Conservation (phyloP, 2,329 filamentous ascomycete genomes). For the Fusarium beomiforme region DNA sequence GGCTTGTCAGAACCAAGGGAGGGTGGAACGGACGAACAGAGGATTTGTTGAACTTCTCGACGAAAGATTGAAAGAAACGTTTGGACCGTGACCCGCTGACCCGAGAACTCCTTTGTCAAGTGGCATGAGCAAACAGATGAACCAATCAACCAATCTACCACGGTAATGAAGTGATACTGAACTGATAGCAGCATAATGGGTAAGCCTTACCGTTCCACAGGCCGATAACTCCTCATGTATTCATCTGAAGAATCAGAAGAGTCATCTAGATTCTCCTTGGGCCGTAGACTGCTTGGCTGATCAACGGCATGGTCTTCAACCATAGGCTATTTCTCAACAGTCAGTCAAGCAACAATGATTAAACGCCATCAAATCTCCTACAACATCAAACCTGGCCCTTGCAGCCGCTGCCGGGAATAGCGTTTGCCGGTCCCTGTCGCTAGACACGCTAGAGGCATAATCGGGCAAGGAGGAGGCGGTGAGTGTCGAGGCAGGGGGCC, state of each 20-base stretch:
- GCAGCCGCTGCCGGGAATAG: conserved; percentile 33
- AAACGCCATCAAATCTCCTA: no score
- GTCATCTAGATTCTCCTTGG: conserved; percentile 6
- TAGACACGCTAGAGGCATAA: conserved; percentile 37
- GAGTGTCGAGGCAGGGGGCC: conserved; percentile 29
- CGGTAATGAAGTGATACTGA: not conserved
- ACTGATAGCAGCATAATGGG: not conserved
- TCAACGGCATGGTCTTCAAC: not conserved
- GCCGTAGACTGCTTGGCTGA: not conserved
- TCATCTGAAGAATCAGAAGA: conserved; percentile 38
- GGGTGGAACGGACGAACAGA: conserved; percentile 29
- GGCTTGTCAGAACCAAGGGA: not conserved
- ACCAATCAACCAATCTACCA: not conserved
- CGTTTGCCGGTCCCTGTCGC: conserved; percentile 36
- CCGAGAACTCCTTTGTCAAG: not conserved
- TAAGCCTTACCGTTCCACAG: conserved; percentile 28
- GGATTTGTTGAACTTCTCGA: conserved; percentile 34
- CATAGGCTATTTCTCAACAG: no score
- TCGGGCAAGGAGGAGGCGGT: conserved; percentile 37
- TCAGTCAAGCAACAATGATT: no score
- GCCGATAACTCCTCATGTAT: conserved; percentile 21
- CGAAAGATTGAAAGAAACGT: conserved; percentile 35
- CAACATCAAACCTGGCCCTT: conserved; percentile 8
- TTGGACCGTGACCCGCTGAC: conserved; percentile 31
- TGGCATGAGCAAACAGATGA: conserved; percentile 3